These are phyloP conservation scores for Crithidia sp. DNA, from an alignment of 208 protist species.

Conservation along the genomic window DNA sequence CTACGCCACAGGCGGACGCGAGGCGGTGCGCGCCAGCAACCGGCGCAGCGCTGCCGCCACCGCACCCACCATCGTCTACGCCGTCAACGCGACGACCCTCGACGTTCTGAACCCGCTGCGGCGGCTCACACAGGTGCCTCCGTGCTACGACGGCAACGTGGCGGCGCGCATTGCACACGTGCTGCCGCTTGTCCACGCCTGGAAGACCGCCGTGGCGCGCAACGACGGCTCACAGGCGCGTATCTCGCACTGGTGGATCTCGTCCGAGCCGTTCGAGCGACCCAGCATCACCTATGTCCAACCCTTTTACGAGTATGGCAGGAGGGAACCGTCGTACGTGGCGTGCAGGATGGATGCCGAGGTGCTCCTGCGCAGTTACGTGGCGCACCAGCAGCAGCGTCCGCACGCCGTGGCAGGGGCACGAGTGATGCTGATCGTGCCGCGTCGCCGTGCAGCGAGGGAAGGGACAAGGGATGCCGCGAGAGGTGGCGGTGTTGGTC, in stretches of 20 bases:
- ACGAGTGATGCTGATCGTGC: constrained; percentile 19
- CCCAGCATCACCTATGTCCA: constrained; percentile 16
- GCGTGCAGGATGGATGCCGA: constrained; percentile 23
- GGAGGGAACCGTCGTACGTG: constrained; percentile 15
- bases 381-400: constrained; percentile 4
- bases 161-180: constrained; percentile 2
- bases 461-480: no score
- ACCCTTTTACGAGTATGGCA: constrained; percentile 12
- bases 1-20: background rate
- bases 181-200: constrained; percentile 17
- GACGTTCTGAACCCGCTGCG: constrained; percentile 3
- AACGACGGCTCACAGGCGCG: constrained; percentile 8
- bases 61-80: background rate
- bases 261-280: constrained; percentile 5
- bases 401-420: background rate
- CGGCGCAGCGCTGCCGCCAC: background rate
- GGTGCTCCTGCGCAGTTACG: constrained; percentile 19
- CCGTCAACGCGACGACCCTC: constrained; percentile 9
- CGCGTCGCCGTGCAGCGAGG: background rate
- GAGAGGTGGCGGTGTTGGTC: no score
- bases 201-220: constrained; percentile 16
- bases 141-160: constrained; percentile 11
- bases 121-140: background rate
- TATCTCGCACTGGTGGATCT: constrained; percentile 26
- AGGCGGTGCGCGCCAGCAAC: constrained; percentile 5